Base-by-base conservation (phyloP, 106 monocot genomes). In the Dendrobium chrysotoxum region DNA sequence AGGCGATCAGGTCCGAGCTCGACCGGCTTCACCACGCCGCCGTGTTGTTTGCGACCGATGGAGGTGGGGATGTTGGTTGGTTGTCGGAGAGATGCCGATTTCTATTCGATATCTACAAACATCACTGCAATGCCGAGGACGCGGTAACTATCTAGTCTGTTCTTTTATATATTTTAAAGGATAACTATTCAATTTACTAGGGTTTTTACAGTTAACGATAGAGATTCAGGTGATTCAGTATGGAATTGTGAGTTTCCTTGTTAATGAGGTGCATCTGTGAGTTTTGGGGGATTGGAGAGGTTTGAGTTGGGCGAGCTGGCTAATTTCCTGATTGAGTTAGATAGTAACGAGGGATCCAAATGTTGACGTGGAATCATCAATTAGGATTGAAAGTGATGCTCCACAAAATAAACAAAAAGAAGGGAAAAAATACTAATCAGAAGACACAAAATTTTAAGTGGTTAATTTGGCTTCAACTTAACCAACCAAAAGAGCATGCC, bases 51-150 rank as follows among this genome's bases (percentile, higher is more conserved):
- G 95, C 95, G 20, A 93, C 93, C 0, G 95, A 86, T 44, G 74
- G 84, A 15, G 77, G 79, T 12, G 99, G 99, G 16, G 95, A 95
- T 72, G 80, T 99, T 44, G 74, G 46, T 26, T 40, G 79, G 58
- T 77, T 99, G 6, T 81, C 87, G n/a, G 89, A 84, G 16, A 86
- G 91, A 30, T 99, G 86, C 84, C 79, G 86, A 46, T 95, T 99
- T 84, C 80, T 99, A 35, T 86, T 88, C 77, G 89, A 81, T 67
- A 90, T 99, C 46, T 99, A 99, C 79, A 95, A 91, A 87, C 91
- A 95, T 83, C 99, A 99, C 77, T 95, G 95, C 87, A 90, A 93
- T 81, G 99, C 99, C 9, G 99, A 99, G 89, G 99, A 99, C 77
- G 93, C 90, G 93, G 99, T 99, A 89, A 21, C 79, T 41, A 1